Evolutionary conservation across 2,329 filamentous ascomycete genomes (phyloP), one percentile per base, ranked within the genome.

Genomic region (Tothia fuscella): DNA sequence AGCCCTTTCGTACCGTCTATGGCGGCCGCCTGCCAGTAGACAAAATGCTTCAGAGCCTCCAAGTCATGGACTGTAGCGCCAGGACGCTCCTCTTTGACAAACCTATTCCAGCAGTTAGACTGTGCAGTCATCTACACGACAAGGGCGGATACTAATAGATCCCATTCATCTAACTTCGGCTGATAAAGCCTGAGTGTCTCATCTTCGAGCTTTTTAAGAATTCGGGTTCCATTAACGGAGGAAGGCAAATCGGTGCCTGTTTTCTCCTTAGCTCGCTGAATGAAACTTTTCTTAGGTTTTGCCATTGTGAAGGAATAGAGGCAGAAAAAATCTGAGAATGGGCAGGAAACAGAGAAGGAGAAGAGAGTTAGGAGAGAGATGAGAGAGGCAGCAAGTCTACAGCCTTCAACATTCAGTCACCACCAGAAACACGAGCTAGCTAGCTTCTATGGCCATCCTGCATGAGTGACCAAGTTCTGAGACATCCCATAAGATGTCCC

Each of bases 241-340:
- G 42, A 29, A 44, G 40, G 33, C 22, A 43, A 24, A 19, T 39
- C 40, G 26, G 40, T 29, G 28, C 44, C 44, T 43, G 17, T 34
- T 46, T 46, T 42, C 38, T 45, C 44, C 24, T 46, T 44, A 16
- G 44, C 44, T 44, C 35, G 44, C 41, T 30, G 17, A 31, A 44
- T 44, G 16, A 42, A 45, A 45, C 31, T 32, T 42, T 45, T 45
- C 39, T 45, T 45, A 37, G 43, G 39, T 29, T 45, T 45, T 42
- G 32, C 39, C 19, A 45, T 45, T 45, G 32, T 30, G 26, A 43
- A 42, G n/a, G 28, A 45, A 41, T 41, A 41, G 42, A 41, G 37
- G 21, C 25, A 42, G 38, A 35, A 20, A 31, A 37, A 6, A 45
- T 17, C 36, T 31, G 28, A 45, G 41, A 41, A 19, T 41, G 43